Percentiles rank a stretch among this genome's conserved stretches.
Evolutionary conservation across 345 rosid genomes (phyloP).

Genomic region (Dimocarpus longan): DNA sequence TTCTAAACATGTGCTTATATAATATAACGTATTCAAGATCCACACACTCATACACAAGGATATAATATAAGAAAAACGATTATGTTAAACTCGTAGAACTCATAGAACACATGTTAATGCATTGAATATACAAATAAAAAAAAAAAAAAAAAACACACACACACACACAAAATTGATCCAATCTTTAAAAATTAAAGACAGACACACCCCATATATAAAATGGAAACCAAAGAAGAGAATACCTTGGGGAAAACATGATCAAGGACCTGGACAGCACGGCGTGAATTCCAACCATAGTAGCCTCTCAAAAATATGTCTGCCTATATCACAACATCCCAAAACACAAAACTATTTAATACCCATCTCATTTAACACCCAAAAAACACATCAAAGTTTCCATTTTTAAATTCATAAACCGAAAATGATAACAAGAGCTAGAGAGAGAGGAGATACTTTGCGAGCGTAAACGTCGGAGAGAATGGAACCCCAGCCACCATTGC

Average conservation of each 20-base stretch:
- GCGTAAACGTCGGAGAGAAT: slow-evolving; percentile 85
- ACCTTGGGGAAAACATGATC: slow-evolving; percentile 93
- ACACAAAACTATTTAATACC: not conserved
- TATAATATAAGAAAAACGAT: not conserved
- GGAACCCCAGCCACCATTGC: slow-evolving; percentile 95
- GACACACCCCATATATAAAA: not conserved
- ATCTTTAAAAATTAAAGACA: not conserved
- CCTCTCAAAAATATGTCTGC: slow-evolving; percentile 90
- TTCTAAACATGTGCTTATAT: not conserved
- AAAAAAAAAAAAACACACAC: too few relatives aligned
- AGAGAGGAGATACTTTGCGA: slow-evolving; percentile 61
- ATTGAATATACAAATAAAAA: not conserved
- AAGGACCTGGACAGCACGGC: slow-evolving; percentile 81
- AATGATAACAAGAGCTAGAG: not conserved
- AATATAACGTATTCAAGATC: not conserved
- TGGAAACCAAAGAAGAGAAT: not conserved
- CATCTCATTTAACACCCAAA: not conserved
- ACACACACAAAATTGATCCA: not conserved
- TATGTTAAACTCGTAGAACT: not conserved
- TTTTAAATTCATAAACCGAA: not conserved
- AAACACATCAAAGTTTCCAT: not conserved
- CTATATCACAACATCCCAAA: slow-evolving; percentile 39
- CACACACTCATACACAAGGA: not conserved
- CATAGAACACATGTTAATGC: not conserved
- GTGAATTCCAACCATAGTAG: slow-evolving; percentile 91